phyloP scores from a whole-genome alignment of 148 eudicot genomes.

The Camellia sinensis region DNA sequence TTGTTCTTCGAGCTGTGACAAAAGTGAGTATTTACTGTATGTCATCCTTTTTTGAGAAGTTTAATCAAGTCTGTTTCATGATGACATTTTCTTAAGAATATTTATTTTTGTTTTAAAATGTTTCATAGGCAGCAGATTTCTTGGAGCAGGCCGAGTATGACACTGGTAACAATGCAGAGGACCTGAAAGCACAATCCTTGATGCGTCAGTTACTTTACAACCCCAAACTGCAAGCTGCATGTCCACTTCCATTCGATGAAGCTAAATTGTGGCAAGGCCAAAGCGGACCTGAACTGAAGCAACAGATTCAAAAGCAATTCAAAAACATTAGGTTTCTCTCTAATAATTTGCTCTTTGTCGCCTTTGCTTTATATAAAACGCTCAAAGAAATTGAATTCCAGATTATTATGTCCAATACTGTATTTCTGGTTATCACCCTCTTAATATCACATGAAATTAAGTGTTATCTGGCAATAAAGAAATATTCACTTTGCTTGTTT shows the following conservation, averaged over 20 bases:
- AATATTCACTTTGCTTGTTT: no score
- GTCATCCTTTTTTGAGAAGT: not conserved
- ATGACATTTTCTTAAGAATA: not conserved
- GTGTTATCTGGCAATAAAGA: not conserved
- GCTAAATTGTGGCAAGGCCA: constrained; percentile 95
- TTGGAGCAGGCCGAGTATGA: constrained; percentile 93
- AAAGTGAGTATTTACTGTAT: constrained; percentile 46
- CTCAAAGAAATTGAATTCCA: not conserved
- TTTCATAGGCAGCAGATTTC: constrained; percentile 69
- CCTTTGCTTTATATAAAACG: not conserved
- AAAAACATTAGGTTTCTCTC: constrained; percentile 68
- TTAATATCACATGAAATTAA: not conserved
- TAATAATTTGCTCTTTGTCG: not conserved
- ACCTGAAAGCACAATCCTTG: constrained; percentile 80
- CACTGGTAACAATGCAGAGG: constrained; percentile 83
- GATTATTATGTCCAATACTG: not conserved
- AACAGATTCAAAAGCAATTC: constrained; percentile 81
- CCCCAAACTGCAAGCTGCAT: constrained; percentile 72
- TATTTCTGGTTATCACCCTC: not conserved
- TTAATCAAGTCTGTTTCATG: not conserved
- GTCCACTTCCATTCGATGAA: constrained; percentile 96
- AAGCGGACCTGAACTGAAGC: constrained; percentile 85
- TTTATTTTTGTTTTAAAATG: not conserved
- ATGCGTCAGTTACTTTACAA: constrained; percentile 74
- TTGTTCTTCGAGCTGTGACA: constrained; percentile 94